Evolutionary conservation across 179 eudicot genomes (phyloP), one percentile per base, ranked within the genome.

Genomic region (Vitellaria paradoxa): DNA sequence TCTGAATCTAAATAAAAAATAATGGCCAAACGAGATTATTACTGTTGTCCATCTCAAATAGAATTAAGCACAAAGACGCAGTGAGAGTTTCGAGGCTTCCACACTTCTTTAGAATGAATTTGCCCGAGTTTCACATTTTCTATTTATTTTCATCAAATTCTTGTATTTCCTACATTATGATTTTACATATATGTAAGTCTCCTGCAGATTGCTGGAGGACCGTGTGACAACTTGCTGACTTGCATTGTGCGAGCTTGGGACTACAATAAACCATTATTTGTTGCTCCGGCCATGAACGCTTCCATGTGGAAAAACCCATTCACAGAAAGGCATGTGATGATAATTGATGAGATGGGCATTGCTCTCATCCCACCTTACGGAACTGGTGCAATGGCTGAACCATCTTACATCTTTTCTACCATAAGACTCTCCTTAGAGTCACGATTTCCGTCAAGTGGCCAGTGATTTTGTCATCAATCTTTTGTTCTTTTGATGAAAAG

Each of bases 331-430:
- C 99, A 96, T 84, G 93, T 96, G 2, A 78, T 89, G 87, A 76
- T 77, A 7, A 86, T 92, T 1, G 94, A 92, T 64, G 99, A 96
- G 63, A 93, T 96, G 47, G 98, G 97, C 9, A 87, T 94, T 64
- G 79, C 89, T 23, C 83, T 93, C 68, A 94, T 96, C 61, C 97
- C 96, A 20, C 99, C 97, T 0, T 42, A 42, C 6, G 99, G 98
- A 0, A 96, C 90, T 78, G 99, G 97, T 37, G 99, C 97, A 4
- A 96, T 94, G 99, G 99, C 99, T 53, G 98, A 96, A 77, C 98
- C 99, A 18, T 89, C 94, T 64, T 85, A 89, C 73, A 96, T 96
- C 74, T 85, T 86, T 81, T 87, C 92, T 46, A 96, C 97, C 30
- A 88, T 96, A 64, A 86, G 99, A 47, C 83, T 94, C 65, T 91